Conservation (phyloP, 345 rosid species). For the Pseudoturritis turrita region DNA sequence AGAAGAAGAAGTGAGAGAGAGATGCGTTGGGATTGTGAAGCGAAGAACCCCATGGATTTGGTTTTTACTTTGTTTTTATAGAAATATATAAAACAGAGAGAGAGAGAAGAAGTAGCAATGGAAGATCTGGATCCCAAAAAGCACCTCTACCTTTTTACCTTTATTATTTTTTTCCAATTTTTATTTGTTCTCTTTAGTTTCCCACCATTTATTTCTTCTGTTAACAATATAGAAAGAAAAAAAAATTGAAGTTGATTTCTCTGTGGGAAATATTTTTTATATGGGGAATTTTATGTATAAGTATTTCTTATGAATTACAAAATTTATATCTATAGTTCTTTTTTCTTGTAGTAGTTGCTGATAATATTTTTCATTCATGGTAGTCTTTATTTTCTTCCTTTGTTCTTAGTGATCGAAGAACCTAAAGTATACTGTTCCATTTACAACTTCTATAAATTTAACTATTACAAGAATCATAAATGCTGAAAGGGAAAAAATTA, state of each 20-base stretch:
- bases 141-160: constrained; percentile 32
- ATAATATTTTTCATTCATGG: neutral
- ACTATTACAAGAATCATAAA: constrained; percentile 1
- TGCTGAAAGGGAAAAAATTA: neutral
- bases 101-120: constrained; percentile 15
- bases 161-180: constrained; percentile 7
- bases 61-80: constrained; percentile 59
- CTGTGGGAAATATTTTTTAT: neutral
- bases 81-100: constrained; percentile 35
- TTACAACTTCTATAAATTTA: neutral
- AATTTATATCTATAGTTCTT: neutral
- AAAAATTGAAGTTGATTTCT: neutral
- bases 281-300: too few relatives aligned
- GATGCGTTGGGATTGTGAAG: constrained; percentile 64
- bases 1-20: constrained; percentile 30
- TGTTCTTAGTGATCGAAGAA: neutral
- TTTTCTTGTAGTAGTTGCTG: neutral
- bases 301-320: neutral
- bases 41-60: constrained; percentile 66
- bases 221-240: too few relatives aligned
- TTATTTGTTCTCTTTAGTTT: neutral
- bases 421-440: neutral
- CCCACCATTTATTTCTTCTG: neutral
- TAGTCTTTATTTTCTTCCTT: neutral
- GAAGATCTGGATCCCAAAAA: constrained; percentile 74